Evolutionary conservation across 208 protist genomes (phyloP), one percentile per base, ranked within the genome.

Genomic region (Leishmania tropica): DNA sequence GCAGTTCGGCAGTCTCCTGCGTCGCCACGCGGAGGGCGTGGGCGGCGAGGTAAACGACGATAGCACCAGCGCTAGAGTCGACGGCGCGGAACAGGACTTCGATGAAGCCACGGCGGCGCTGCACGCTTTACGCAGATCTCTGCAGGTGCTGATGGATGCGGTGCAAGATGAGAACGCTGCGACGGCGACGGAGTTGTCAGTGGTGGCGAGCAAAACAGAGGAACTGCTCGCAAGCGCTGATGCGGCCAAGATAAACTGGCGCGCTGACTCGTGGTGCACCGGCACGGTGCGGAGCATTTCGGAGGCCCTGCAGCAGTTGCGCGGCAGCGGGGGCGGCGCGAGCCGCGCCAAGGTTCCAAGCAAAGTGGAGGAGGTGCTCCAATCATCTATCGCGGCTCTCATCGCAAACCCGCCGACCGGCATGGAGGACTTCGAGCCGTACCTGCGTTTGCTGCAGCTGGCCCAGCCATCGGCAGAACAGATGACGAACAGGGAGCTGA

Each of bases 391-490:
- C 31, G 21, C 75, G 5, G 72, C 77, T n/a, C 24, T 85, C 47
- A 19, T 67, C 17, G 77, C 21, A 15, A 65, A 75, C 24, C 84
- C 87, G 15, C 88, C 88, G 17, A 80, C 76, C 24, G 82, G 35
- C 51, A 54, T 72, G 53, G 87, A 85, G 45, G 84, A 87, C 37
- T 84, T 94, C 37, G 58, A 58, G 73, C 80, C 86, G 2, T 92
- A 92, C 78, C 65, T 91, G 28, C 82, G 81, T n/a, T 51, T 96
- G 11, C 81, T 93, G 47, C 74, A 85, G 47, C 35, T 83, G 28
- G 60, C 87, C 21, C 82, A 90, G 58, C 48, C 76, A 10, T 58
- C 67, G 37, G 70, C 76, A 37, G 85, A 87, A 45, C 64, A 85
- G 42, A 78, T 92, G 53, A 86, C 90, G 45, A 54, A 70, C 24